These are phyloP conservation scores for Rickenella mellea DNA, from an alignment of 768 basidiomycete genomes.

Conservation along the genomic window DNA sequence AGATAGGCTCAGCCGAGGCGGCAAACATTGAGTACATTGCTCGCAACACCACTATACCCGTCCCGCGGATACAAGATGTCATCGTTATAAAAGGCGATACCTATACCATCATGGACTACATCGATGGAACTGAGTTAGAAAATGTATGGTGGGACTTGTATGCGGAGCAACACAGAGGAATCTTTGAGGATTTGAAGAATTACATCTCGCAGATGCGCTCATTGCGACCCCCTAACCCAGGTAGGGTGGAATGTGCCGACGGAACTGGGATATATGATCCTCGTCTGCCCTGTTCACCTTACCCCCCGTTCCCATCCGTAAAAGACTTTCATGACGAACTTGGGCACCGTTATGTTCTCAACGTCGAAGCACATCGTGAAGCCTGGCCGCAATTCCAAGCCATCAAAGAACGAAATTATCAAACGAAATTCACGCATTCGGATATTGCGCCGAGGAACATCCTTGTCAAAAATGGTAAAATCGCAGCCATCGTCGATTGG, in stretches of 20 bases:
- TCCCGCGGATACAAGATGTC: constrained; percentile 12
- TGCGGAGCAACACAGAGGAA: background rate
- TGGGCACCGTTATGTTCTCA: too few species aligned
- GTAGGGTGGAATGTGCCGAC: constrained; percentile 2
- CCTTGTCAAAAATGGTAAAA: constrained; percentile 9
- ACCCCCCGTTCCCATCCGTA: too few species aligned
- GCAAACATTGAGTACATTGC: constrained; percentile 13
- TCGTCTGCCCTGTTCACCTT: too few species aligned
- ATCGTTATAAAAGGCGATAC: background rate
- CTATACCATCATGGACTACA: constrained; percentile 12
- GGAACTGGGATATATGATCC: too few species aligned
- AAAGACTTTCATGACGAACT: too few species aligned
- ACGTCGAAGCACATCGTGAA: too few species aligned
- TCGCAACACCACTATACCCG: constrained; percentile 15
- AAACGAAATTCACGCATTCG: constrained; percentile 13
- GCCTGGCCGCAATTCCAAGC: background rate
- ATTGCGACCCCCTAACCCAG: constrained; percentile 8
- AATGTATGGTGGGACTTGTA: constrained; percentile 1
- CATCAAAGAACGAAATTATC: background rate
- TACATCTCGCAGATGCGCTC: constrained; percentile 8
- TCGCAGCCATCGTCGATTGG: constrained; percentile 17
- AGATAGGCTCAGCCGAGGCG: constrained; percentile 8
- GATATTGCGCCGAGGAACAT: constrained; percentile 16
- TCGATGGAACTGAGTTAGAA: constrained; percentile 8
- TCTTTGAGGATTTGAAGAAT: constrained; percentile 1